Evolutionary conservation across 495 filamentous ascomycete genomes (phyloP).

Genomic region (Hypoxylon fuscum): DNA sequence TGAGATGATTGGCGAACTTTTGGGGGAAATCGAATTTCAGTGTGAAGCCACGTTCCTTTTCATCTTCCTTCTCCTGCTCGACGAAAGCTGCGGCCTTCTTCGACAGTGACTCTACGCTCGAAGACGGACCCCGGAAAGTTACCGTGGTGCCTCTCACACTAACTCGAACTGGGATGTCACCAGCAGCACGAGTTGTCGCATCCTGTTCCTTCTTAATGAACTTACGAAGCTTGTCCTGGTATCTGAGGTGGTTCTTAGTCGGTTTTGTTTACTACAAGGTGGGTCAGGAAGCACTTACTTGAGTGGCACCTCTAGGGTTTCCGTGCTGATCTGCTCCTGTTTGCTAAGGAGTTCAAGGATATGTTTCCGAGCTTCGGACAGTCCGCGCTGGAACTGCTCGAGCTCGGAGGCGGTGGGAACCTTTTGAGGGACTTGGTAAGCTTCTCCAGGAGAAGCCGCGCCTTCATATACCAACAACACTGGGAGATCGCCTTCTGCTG

Average conservation of each 20-base stretch:
- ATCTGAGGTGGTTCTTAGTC: slow-evolving; percentile 38
- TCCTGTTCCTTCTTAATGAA: slow-evolving; percentile 82
- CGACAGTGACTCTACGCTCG: slow-evolving; percentile 72
- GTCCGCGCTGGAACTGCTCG: slow-evolving; percentile 69
- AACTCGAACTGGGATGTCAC: slow-evolving; percentile 77
- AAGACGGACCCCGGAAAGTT: slow-evolving; percentile 77
- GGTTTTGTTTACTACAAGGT: background rate
- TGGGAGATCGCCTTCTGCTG: slow-evolving; percentile 62
- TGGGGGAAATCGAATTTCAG: slow-evolving; percentile 90
- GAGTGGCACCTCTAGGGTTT: slow-evolving; percentile 71
- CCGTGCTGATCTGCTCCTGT: slow-evolving; percentile 73
- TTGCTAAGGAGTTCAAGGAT: slow-evolving; percentile 74
- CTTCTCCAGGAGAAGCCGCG: slow-evolving; percentile 57
- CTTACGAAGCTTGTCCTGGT: slow-evolving; percentile 77
- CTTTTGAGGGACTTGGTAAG: slow-evolving; percentile 72
- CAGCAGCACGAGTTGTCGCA: slow-evolving; percentile 59
- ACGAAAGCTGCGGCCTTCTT: slow-evolving; percentile 79
- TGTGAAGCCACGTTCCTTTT: slow-evolving; percentile 86
- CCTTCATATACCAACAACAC: slow-evolving; percentile 89
- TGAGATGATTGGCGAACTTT: slow-evolving; percentile 91
- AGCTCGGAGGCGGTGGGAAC: slow-evolving; percentile 68
- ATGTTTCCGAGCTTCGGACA: slow-evolving; percentile 76
- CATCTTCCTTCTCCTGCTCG: slow-evolving; percentile 83
- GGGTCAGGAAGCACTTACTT: slow-evolving; percentile 61
- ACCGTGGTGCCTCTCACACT: slow-evolving; percentile 64